Base-by-base conservation (phyloP, 495 filamentous ascomycete species). In the Glarea lozoyensis region DNA sequence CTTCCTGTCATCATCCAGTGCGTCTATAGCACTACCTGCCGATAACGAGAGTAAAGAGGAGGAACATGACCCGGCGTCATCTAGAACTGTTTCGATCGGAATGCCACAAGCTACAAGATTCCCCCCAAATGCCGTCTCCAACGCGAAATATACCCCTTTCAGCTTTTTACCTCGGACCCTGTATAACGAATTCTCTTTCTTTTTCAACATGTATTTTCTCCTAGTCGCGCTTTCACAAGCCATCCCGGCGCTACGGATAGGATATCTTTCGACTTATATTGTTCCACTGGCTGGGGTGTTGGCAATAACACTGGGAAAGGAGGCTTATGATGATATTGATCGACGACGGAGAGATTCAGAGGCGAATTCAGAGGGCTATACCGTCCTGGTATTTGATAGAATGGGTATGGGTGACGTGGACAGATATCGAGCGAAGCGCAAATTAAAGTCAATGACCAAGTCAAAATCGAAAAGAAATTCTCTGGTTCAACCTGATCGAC, bases 101-200 rank as follows among this genome's bases (percentile, higher is more conserved):
- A 59, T 62, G 0, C 21, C 48, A 13, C 70, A 81, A 49, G 49
- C 68, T 16, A 61, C 71, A 7, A 68, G 70, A 27, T 86, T 80
- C 58, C 85, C 85, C n/a, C 73, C 79, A 12, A 99, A 99, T 58
- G 73, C 83, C 21, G 75, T 99, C 31, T 95, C 88, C 15, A 96
- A 99, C 64, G 89, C 93, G 31, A 96, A 96, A 75, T 99, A 96
- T 57, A 95, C 90, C n/a, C 77, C 87, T 0, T 86, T 86, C 71
- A 92, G 81, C 46, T 99, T 99, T 62, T 73, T 99, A 2, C 93
- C 93, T 3, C 71, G 86, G 18, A 97, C 93, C 0, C 68, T 97
- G 10, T 99, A 94, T 60, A 95, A 97, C 66, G 93, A 99, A 53
- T 99, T 99, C 57, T 94, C 88, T 34, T 97, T 97, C 66, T 99